Evolutionary conservation across 306 rosid genomes (phyloP).

Genomic region (Lablab purpureus): DNA sequence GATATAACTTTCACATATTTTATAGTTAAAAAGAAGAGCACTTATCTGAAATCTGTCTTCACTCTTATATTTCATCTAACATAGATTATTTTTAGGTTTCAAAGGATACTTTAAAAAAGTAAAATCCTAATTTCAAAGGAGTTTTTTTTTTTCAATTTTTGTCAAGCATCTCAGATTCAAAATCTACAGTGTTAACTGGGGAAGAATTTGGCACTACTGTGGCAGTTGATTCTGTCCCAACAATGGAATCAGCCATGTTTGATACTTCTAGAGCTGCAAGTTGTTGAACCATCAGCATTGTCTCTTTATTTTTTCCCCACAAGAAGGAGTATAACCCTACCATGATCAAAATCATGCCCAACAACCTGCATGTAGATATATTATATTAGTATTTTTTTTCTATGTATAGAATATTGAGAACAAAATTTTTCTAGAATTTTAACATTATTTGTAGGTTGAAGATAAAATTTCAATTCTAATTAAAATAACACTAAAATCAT

Average conservation of each 20-base stretch:
- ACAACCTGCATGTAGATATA: slow-evolving; percentile 49
- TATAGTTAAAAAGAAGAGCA: too few species aligned
- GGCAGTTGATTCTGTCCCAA: slow-evolving; percentile 37
- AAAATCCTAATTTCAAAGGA: too few species aligned
- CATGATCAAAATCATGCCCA: slow-evolving; percentile 67
- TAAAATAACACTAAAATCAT: too few species aligned
- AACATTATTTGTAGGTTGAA: too few species aligned
- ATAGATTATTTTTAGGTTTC: too few species aligned
- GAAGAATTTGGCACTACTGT: slow-evolving; percentile 49
- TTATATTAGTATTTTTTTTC: not conserved
- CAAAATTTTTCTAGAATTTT: too few species aligned
- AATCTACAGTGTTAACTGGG: not conserved
- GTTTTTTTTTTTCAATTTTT: not conserved
- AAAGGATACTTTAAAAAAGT: too few species aligned
- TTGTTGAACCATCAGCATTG: not conserved
- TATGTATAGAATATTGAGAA: too few species aligned
- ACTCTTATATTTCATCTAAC: too few species aligned
- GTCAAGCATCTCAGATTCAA: slow-evolving; percentile 10
- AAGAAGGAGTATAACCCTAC: slow-evolving; percentile 66
- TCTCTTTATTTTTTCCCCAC: slow-evolving; percentile 66
- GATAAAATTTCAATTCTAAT: too few species aligned
- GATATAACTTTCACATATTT: too few species aligned
- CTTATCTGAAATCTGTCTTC: too few species aligned
- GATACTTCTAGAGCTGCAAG: slow-evolving; percentile 29
- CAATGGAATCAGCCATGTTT: slow-evolving; percentile 22